Conservation (phyloP, 1,139 yeast species). For the Debaryomyces sp. region DNA sequence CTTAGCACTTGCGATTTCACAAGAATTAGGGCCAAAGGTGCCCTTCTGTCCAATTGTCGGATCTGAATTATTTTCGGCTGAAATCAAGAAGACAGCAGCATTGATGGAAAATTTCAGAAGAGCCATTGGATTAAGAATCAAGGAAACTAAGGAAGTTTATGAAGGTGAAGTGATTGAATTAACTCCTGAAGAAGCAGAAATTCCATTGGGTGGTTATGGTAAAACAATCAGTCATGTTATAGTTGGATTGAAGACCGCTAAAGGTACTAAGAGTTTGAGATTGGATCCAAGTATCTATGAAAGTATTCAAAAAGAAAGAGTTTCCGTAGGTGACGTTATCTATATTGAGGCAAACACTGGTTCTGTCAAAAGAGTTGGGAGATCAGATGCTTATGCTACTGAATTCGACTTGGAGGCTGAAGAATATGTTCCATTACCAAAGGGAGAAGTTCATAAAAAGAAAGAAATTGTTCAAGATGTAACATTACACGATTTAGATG, state of each 20-base stretch:
- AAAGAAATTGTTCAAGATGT: slow-evolving; percentile 98
- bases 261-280: slow-evolving; percentile 91
- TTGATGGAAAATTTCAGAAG: slow-evolving; percentile 97
- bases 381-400: slow-evolving; percentile 97
- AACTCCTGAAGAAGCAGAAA: slow-evolving; percentile 96
- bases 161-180: slow-evolving; percentile 98
- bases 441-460: slow-evolving; percentile 98
- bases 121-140: slow-evolving; percentile 93
- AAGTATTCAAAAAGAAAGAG: slow-evolving; percentile 92
- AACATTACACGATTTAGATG: slow-evolving; percentile 92
- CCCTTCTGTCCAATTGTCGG: slow-evolving; percentile 99
- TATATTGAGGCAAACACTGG: slow-evolving; percentile 98
- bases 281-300: slow-evolving; percentile 96
- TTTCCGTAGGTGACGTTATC: slow-evolving; percentile 93
- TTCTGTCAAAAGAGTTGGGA: slow-evolving; percentile 94
- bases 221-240: slow-evolving; percentile 94
- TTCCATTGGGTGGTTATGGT: slow-evolving; percentile 97
- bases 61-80: slow-evolving; percentile 92
- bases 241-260: slow-evolving; percentile 92
- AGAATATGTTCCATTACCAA: slow-evolving; percentile 97
- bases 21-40: slow-evolving; percentile 96
- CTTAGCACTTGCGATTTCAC: slow-evolving; percentile 91
- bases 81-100: slow-evolving; percentile 95
- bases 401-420: slow-evolving; percentile 98
- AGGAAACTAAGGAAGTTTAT: slow-evolving; percentile 96